Base-by-base conservation (phyloP, 768 basidiomycete species). In the Pholiota molesta region DNA sequence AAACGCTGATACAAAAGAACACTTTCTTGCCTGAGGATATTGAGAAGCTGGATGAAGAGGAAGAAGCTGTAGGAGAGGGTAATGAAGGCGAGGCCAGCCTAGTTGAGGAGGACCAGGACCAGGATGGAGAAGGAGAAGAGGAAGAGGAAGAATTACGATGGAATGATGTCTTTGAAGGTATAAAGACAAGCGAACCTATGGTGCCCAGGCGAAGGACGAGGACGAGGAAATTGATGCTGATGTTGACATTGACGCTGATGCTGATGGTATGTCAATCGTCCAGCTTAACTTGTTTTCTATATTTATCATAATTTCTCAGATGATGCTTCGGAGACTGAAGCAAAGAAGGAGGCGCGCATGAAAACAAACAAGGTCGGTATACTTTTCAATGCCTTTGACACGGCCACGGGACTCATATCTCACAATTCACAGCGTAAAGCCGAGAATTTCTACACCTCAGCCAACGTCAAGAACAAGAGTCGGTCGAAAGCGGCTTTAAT, bases 381-480 rank as follows among this genome's bases (percentile, higher is more conserved):
- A 26, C 47, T 42, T 55, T 21, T 37, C 4, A 9, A 64, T 64
- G 64, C 7, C 62, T 21, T 42, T 60, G 7, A 51, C 21, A 31
- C 45, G 21, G 14, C 37, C 37, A 19, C 42, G 52, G 52, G 19
- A 31, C 35, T 66, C 17, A 47, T 28, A 39, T 21, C 62, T 23
- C 59, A 57, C 2, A 37, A 21, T 49, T 49, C 59, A 59, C 70
- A 94, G 94, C 90, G 88, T 79, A 95, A 92, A 77, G 86, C 92
- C 10, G 81, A 83, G 59, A 98, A 99, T 78, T 98, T 95, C 79
- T 97, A 93, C 78, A 85, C 88, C 3, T 82, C 72, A 42, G 85
- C 90, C 5, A 95, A 95, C 65, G 92, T 95, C 65, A 95, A 95
- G 80, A 94, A 94, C 75, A 94, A 90, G 74, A 92, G 86, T 65